phyloP scores from a whole-genome alignment of 176 grass and related monocot species.

The bread wheat (Triticum aestivum) region IWGSC_CS_RefSeq_v2.1 NC_057801.1:818570696-818571195 shows the following conservation, averaged over 20 bases:
- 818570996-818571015: neutral
- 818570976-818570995: neutral
- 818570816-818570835: neutral
- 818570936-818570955: slow-evolving; percentile 19
- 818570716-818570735: slow-evolving; percentile 18
- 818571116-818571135: neutral
- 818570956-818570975: slow-evolving; percentile 44
- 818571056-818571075: slow-evolving; percentile 23
- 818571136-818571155: no score
- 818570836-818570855: neutral
- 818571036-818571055: neutral
- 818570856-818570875: neutral
- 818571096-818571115: neutral
- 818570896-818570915: neutral
- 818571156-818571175: no score
- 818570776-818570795: no score
- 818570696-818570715: neutral
- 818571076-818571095: neutral
- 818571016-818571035: neutral
- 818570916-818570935: neutral
- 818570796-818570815: neutral
- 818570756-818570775: slow-evolving; percentile 6
- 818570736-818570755: slow-evolving; percentile 25
- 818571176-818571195: no score
- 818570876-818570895: neutral